Base-by-base conservation (phyloP, 164 flowering plant genomes). In the Magnolia sinica region DNA sequence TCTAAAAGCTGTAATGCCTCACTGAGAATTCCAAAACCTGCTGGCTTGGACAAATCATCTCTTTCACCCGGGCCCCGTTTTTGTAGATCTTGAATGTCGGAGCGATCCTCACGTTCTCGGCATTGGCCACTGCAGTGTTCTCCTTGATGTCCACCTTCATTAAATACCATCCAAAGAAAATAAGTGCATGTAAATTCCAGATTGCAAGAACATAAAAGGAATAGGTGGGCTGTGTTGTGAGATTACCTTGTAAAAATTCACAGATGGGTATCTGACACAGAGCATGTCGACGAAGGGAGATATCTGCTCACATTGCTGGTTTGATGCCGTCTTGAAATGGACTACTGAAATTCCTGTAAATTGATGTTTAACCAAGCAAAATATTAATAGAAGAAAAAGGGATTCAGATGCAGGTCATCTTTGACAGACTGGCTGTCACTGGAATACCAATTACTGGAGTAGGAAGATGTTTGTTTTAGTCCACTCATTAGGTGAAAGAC, bases 11-110 rank as follows among this genome's bases (percentile, higher is more conserved):
- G 85, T 90, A 93, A 81, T 89, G 91, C 85, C 89, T 90, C 81
- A 95, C 94, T 22, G 96, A 89, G 61, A 86, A 83, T 73, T 95
- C 98, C 87, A 95, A 77, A 73, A 87, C 84, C 49, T 92, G 90
- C 50, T 79, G 86, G 76, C 85, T 91, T 0, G 98, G 98, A 82
- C 91, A 87, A 50, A 91, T 77, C 81, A 95, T 88, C 82, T 95
- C 98, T 82, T 95, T 95, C 73, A 91, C 86, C 64, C 90, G 85
- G 78, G 18, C 82, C 14, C 98, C 90, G 22, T 84, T 86, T 83
- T 86, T 95, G 88, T 92, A 95, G 29, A 95, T 89, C 85, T 92
- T 93, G 89, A 95, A 83, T 63, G 95, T 89, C 19, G 97, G 98
- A 23, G 89, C 87, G 55, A 93, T 81, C 77, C 86, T 88, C 74